A percentile compares a stretch with the other conserved stretches of the same genome.
phyloP scores from a whole-genome alignment of 2,329 filamentous ascomycete species.

The Westerdykella sp. region DNA sequence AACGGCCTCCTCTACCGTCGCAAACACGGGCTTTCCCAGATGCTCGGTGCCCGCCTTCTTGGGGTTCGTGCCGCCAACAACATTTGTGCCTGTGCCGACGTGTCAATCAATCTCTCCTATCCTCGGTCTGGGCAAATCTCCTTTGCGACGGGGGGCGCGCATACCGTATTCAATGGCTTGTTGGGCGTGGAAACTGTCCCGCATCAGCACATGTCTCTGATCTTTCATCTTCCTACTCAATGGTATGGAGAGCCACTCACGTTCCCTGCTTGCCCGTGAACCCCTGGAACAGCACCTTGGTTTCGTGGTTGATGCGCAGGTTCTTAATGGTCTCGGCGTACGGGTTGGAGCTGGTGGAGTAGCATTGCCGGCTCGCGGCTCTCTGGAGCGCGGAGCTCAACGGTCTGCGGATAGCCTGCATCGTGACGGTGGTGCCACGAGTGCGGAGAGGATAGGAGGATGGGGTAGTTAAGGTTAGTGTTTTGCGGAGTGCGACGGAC shows the following conservation, averaged over 20 bases:
- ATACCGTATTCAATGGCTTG: constrained; percentile 98
- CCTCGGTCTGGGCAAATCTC: no score
- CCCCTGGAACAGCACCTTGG: constrained; percentile 93
- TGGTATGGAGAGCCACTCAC: constrained; percentile 25
- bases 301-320: constrained; percentile 86
- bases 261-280: constrained; percentile 97
- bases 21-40: constrained; percentile 88
- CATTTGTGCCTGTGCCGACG: constrained; percentile 68
- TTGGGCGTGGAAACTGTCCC: constrained; percentile 81
- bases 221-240: neutral
- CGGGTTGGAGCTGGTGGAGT: constrained; percentile 64
- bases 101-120: constrained; percentile 19
- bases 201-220: constrained; percentile 11
- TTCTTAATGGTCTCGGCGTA: constrained; percentile 51
- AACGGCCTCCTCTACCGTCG: constrained; percentile 77
- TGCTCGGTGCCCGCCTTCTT: constrained; percentile 94
- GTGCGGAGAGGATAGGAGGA: constrained; percentile 10
- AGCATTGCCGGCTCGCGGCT: constrained; percentile 65
- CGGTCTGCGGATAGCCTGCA: constrained; percentile 80
- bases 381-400: constrained; percentile 62
- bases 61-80: constrained; percentile 96
- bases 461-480: constrained; percentile 3
- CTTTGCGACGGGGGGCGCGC: constrained; percentile 10
- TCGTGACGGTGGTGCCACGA: constrained; percentile 45
- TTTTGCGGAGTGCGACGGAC: neutral